Evolutionary conservation across 331 rosid genomes (phyloP).

Genomic region (Quercus tomentella): DNA sequence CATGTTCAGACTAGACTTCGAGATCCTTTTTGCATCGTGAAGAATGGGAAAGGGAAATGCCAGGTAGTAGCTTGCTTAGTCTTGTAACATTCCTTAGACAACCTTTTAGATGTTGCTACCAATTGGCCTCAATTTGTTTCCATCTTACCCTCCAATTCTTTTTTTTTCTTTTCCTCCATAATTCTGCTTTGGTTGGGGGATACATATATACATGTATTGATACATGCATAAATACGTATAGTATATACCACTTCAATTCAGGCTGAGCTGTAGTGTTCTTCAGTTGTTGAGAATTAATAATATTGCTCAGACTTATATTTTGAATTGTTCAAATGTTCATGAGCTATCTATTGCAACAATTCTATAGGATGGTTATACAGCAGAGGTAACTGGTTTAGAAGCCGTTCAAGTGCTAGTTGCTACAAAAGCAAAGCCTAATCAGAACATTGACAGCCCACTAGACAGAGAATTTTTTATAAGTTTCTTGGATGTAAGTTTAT

Average conservation of each 20-base stretch:
- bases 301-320: background rate
- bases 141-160: background rate
- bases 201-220: background rate
- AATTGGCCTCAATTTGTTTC: background rate
- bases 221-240: too few relatives aligned
- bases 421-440: constrained; percentile 70
- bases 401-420: constrained; percentile 83
- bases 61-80: constrained; percentile 37
- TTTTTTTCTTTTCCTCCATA: background rate
- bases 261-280: background rate
- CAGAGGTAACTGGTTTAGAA: constrained; percentile 50
- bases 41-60: constrained; percentile 73
- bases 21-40: constrained; percentile 71
- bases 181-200: background rate
- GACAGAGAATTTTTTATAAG: constrained; percentile 61
- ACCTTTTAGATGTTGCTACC: background rate
- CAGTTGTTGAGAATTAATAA: background rate
- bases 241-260: background rate
- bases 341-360: background rate
- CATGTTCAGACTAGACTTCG: constrained; percentile 68
- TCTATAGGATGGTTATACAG: constrained; percentile 83
- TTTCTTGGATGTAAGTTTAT: constrained; percentile 60
- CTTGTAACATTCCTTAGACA: background rate
- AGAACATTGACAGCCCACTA: constrained; percentile 42
- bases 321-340: background rate